phyloP scores from a whole-genome alignment of 176 grass and related monocot genomes.

The Chloris gayana region DNA sequence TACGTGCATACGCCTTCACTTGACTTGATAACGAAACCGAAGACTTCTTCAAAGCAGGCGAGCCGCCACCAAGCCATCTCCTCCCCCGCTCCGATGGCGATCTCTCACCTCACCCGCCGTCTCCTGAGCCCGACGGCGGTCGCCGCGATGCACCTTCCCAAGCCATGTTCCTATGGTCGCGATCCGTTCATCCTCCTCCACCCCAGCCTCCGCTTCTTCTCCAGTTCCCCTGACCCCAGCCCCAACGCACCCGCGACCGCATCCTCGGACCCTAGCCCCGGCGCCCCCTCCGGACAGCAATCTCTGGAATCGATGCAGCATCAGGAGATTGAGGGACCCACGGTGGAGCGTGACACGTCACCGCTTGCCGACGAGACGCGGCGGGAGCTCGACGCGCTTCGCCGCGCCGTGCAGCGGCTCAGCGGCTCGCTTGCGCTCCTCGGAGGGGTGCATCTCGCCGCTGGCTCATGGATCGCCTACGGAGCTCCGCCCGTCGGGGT shows the following conservation, averaged over 20 bases:
- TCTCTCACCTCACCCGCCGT: constrained; percentile 47
- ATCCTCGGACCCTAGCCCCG: neutral
- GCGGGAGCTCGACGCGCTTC: constrained; percentile 64
- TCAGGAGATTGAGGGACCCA: constrained; percentile 94
- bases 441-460: constrained; percentile 58
- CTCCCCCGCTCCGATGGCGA: constrained; percentile 38
- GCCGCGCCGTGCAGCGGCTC: constrained; percentile 59
- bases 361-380: constrained; percentile 80
- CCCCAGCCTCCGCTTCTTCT: constrained; percentile 38
- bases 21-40: neutral
- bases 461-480: constrained; percentile 68
- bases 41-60: neutral
- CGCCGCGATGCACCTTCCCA: neutral
- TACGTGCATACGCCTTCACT: neutral
- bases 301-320: constrained; percentile 55
- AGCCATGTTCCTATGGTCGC: neutral
- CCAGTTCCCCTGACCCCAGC: constrained; percentile 28
- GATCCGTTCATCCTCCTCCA: constrained; percentile 31
- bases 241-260: neutral
- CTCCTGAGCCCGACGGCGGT: constrained; percentile 41
- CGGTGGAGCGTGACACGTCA: constrained; percentile 85
- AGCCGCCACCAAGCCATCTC: constrained; percentile 5
- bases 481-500: constrained; percentile 58
- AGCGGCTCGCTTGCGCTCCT: constrained; percentile 68
- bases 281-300: neutral